Base-by-base conservation (phyloP, 768 basidiomycete genomes). In the Rossbeevera mucosa region DNA sequence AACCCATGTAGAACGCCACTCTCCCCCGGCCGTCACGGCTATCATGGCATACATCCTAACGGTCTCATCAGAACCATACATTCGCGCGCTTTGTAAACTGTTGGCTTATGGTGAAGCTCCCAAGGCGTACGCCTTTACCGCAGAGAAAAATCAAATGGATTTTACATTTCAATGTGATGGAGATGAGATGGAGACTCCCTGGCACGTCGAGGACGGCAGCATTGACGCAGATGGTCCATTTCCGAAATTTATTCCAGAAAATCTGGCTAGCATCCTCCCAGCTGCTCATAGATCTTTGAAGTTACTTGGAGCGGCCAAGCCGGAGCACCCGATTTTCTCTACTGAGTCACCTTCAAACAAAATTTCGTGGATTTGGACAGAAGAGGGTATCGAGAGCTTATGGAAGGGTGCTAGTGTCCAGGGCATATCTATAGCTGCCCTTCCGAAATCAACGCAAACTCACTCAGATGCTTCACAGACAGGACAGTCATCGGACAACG, bases 31-130 rank as follows among this genome's bases (percentile, higher is more conserved):
- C 14, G 71, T 86, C 50, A 74, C 65, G 18, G 82, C 85, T 2
- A 72, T 78, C 8, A 69, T 88, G 40, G 86, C 88, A 0, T 86
- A 80, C 56, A 76, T 90, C n/a, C 70, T 92, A 33, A 80, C 84
- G 0, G 71, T 71, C 31, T 73, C 82, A 1, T 90, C 88, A 0
- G 74, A 72, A 21, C 80, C 81, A 48, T 90, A 87, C 55, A 72
- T 91, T 38, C 72, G 77, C 36, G 64, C 74, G 24, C 65, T 91
- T 0, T 82, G 81, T 43, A 71, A 68, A 20, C 81, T 83, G 4
- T 76, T 91, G 18, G 86, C 88, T 0, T 83, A 73, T 45, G 61
- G 63, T 41, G 59, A 59, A 42, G 51, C 25, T 47, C 45, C 44
- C 73, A 54, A 70, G 70, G 11, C 67, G 63, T 2, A 64, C 71